Conservation (phyloP, 345 rosid genomes). For the Gossypium ekmanianum region DNA sequence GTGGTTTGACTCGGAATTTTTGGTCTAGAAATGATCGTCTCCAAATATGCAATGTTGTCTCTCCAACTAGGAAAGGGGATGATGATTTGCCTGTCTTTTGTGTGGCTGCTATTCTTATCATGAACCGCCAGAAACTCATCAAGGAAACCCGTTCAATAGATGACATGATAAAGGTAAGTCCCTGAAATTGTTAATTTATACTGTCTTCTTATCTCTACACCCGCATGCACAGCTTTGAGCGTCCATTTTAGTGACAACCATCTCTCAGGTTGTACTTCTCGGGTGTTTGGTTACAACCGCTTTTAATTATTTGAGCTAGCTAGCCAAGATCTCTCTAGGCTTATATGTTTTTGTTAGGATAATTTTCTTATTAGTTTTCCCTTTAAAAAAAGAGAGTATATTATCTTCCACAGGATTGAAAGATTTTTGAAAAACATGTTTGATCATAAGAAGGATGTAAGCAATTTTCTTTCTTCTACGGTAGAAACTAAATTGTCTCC, state of each 20-base stretch:
- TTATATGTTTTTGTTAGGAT: background rate
- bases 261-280: background rate
- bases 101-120: slow-evolving; percentile 79
- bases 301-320: background rate
- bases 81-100: slow-evolving; percentile 80
- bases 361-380: background rate
- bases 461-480: background rate
- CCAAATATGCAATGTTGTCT: slow-evolving; percentile 45
- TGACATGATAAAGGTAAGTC: slow-evolving; percentile 84
- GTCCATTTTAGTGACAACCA: background rate
- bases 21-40: slow-evolving; percentile 60
- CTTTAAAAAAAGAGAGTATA: background rate
- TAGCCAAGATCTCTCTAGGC: background rate
- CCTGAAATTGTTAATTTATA: background rate
- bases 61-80: slow-evolving; percentile 57
- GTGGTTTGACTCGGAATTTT: slow-evolving; percentile 68
- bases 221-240: background rate
- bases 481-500: background rate
- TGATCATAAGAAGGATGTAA: background rate
- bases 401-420: background rate
- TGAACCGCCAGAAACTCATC: slow-evolving; percentile 81
- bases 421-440: background rate
- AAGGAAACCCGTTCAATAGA: slow-evolving; percentile 77
- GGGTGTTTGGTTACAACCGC: background rate
- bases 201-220: background rate